Base-by-base conservation (phyloP, 768 basidiomycete genomes). In the Mycena crocata region DNA sequence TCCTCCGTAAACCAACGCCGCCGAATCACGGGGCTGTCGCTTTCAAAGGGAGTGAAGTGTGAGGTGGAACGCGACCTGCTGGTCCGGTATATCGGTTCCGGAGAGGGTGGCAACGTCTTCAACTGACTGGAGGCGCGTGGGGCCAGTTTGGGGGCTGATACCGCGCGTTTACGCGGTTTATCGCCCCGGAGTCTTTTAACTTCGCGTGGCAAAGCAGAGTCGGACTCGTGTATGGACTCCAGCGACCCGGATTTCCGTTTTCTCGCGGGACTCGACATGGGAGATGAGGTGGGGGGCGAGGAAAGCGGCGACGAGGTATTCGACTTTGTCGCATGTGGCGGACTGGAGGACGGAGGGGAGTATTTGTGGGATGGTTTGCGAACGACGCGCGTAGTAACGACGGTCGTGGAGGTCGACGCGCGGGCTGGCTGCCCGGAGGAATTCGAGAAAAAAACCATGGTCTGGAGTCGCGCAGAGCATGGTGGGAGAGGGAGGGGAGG, bases 61-160 rank as follows among this genome's bases (percentile, higher is more conserved):
- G 91, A 91, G 0, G 85, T 83, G 0, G 91, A 93, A 67, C 90
- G 89, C 64, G 92, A 92, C 69, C 89, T 79, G 72, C 86, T 87
- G 61, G 76, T 81, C 57, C 82, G 79, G 66, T 86, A 90, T 34
- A 90, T 87, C n/a, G 86, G 85, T 42, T 88, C 85, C 13, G 84
- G 83, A 31, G 85, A 86, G 4, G 86, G 75, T 0, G 83, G 79
- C 51, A 72, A 78, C 61, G 74, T 79, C 35, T 74, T 66, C 40
- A 81, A 81, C 49, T 82, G 79, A 67, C 84, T 85, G 31, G 79
- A 79, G 15, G 77, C 80, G 66, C 85, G 83, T n/a, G 85, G 84
- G 10, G 77, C 76, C 28, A 72, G 64, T 57, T 79, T 78, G 10
- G 81, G 81, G 2, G 80, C 80, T 3, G 76, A 63, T 1, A 81